Evolutionary conservation across 2,329 filamentous ascomycete genomes (phyloP).

Genomic region (Epicoccum sorghinum): DNA sequence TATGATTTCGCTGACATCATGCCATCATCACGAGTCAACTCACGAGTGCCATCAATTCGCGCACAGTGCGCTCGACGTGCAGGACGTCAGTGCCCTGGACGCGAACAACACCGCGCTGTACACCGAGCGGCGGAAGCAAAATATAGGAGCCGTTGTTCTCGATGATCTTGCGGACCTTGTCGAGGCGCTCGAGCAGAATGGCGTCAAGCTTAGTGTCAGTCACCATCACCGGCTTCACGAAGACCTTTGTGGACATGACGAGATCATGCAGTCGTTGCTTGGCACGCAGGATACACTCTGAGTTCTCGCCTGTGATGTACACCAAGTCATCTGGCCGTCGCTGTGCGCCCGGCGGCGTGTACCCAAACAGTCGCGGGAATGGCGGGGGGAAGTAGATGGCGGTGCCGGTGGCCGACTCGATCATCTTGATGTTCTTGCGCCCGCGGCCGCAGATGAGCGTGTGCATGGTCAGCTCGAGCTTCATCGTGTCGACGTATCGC

Average conservation of each 20-base stretch:
- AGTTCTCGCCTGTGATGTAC: slow-evolving; percentile 90
- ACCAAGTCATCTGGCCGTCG: slow-evolving; percentile 87
- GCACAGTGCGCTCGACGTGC: slow-evolving; percentile 91
- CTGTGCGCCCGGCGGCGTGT: slow-evolving; percentile 80
- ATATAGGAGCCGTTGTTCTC: slow-evolving; percentile 96
- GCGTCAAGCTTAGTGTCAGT: slow-evolving; percentile 93
- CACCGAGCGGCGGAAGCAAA: slow-evolving; percentile 85
- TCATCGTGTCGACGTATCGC: slow-evolving; percentile 76
- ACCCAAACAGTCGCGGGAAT: slow-evolving; percentile 90
- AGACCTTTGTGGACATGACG: slow-evolving; percentile 74
- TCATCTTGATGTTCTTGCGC: slow-evolving; percentile 96
- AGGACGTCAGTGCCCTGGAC: slow-evolving; percentile 93
- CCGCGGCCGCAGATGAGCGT: slow-evolving; percentile 91
- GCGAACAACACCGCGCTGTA: slow-evolving; percentile 81
- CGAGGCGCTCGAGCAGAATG: slow-evolving; percentile 85
- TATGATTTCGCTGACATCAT: slow-evolving; percentile 18
- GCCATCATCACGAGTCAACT: slow-evolving; percentile 39
- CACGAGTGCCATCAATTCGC: slow-evolving; percentile 94
- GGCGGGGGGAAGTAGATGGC: slow-evolving; percentile 98
- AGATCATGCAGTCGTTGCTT: slow-evolving; percentile 92
- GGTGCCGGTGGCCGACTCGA: slow-evolving; percentile 93
- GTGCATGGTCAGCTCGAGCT: slow-evolving; percentile 85
- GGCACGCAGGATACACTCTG: slow-evolving; percentile 82
- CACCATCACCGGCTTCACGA: slow-evolving; percentile 88
- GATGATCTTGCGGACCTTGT: slow-evolving; percentile 97